phyloP scores from a whole-genome alignment of 2,329 filamentous ascomycete species.

The Trichoderma afroharzianum region DNA sequence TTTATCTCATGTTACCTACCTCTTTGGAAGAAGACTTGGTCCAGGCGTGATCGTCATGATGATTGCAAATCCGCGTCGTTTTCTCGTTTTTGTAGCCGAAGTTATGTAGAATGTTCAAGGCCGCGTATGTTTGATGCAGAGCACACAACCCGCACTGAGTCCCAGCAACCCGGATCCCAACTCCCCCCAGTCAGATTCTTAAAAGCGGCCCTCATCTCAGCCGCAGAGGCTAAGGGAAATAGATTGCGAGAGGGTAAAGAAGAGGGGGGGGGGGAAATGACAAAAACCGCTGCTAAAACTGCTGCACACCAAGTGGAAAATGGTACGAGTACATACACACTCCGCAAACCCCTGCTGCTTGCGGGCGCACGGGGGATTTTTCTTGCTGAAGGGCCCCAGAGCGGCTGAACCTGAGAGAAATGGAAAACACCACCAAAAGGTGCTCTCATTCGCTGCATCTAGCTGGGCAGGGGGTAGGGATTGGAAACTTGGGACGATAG shows the following conservation, averaged over 20 bases:
- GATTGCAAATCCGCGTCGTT: not conserved
- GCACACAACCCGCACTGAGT: not conserved
- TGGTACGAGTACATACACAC: not conserved
- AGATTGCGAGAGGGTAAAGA: not conserved
- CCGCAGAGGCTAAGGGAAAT: not conserved
- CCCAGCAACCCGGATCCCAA: slow-evolving; percentile 10
- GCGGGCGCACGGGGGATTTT: slow-evolving; percentile 1
- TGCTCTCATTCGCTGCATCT: not conserved
- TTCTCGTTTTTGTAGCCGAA: not conserved
- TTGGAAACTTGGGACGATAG: not conserved
- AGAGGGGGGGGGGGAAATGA: not conserved
- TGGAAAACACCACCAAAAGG: not conserved
- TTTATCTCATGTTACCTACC: not conserved
- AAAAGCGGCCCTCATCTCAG: not conserved
- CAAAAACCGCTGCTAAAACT: not conserved
- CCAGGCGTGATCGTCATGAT: not conserved
- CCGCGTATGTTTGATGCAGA: not conserved
- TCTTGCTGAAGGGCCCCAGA: not conserved
- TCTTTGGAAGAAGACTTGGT: not conserved
- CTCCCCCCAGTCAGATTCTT: slow-evolving; percentile 6
- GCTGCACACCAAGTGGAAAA: not conserved
- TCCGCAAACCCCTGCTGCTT: not conserved
- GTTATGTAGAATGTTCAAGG: not conserved
- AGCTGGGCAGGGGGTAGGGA: not conserved
- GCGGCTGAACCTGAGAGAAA: not conserved